These are phyloP conservation scores for Nemania bipapillata DNA, from an alignment of 2,329 filamentous ascomycete species.

Conservation along the genomic window DNA sequence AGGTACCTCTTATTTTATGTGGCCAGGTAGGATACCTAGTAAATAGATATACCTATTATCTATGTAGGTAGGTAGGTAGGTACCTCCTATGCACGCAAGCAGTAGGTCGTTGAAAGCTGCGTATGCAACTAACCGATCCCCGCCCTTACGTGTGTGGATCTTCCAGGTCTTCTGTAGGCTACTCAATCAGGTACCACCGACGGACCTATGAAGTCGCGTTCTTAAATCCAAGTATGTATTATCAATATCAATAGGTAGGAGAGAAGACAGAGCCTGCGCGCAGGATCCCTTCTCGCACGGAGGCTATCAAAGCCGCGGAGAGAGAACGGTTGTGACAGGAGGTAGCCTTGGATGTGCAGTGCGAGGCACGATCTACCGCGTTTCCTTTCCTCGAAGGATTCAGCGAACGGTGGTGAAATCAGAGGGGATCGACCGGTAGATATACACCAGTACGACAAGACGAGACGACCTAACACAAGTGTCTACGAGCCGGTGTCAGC, in stretches of 20 bases:
- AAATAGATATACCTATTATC: neutral
- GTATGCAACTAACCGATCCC: slow-evolving; percentile 36
- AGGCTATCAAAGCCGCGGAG: slow-evolving; percentile 37
- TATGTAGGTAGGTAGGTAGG: neutral
- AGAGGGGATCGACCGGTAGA: slow-evolving; percentile 46
- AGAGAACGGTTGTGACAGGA: slow-evolving; percentile 36
- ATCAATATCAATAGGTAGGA: neutral
- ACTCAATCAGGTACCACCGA: slow-evolving; percentile 16
- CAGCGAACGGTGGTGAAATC: slow-evolving; percentile 36
- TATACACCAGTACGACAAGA: slow-evolving; percentile 37
- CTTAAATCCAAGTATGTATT: neutral
- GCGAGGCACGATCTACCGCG: slow-evolving; percentile 41
- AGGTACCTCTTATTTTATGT: neutral
- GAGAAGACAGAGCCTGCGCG: slow-evolving; percentile 3
- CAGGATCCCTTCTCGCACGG: slow-evolving; percentile 28
- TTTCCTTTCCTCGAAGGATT: slow-evolving; percentile 36
- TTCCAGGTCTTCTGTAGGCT: slow-evolving; percentile 6
- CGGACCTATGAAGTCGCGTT: slow-evolving; percentile 1
- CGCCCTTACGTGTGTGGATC: slow-evolving; percentile 20
- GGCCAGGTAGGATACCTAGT: neutral
- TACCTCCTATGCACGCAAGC: no score
- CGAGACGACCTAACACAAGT: slow-evolving; percentile 38
- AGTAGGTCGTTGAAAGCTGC: slow-evolving; percentile 4
- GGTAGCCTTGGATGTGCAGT: slow-evolving; percentile 33
- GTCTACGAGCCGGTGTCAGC: slow-evolving; percentile 41